Base-by-base conservation (phyloP, 768 basidiomycete species). In the Lactarius sp. region DNA sequence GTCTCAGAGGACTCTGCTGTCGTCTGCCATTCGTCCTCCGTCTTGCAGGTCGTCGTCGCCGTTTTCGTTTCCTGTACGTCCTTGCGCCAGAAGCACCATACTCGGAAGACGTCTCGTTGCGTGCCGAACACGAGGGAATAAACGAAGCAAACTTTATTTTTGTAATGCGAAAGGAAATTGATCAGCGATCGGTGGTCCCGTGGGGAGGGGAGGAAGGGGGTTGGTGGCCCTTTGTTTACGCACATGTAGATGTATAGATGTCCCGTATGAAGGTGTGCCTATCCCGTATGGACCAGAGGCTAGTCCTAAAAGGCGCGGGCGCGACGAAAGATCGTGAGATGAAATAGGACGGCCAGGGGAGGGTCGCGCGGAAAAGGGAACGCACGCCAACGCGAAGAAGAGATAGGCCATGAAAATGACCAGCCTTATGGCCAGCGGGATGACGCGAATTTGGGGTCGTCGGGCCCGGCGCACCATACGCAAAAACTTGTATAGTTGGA, bases 241-340 rank as follows among this genome's bases (percentile, higher is more conserved):
- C 46, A 64, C 63, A 61, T 18, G 59, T 65, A 10, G 64, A 55
- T 22, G 36, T 56, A 39, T 63, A 63, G 62, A 63, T 58, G 27
- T 63, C 62, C 36, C 62, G 62, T n/a, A 52, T 33, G 44, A 27
- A 57, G 2, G 62, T 58, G 9, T 58, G 3, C 2, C 10, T 14
- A 37, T 47, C 51, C 34, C 10, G 42, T 50, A 63, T 58, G 22
- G 62, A 58, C 56, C 56, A 31, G 14, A 59, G 31, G n/a, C 62
- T 49, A 10, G 62, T 55, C 39, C 62, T 64, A 9, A 52, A 22
- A 20, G 6, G n/a, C 9, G 42, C n/a, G n/a, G 3, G n/a, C 14
- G 14, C 41, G 54, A 37, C 6, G 20, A 22, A 14, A 36, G 8
- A n/a, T 14, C 10, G 8, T 16, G 56, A 59, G 51, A 47, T 10